phyloP scores from a whole-genome alignment of 768 basidiomycete species.

The Mycena sanguinolenta region DNA sequence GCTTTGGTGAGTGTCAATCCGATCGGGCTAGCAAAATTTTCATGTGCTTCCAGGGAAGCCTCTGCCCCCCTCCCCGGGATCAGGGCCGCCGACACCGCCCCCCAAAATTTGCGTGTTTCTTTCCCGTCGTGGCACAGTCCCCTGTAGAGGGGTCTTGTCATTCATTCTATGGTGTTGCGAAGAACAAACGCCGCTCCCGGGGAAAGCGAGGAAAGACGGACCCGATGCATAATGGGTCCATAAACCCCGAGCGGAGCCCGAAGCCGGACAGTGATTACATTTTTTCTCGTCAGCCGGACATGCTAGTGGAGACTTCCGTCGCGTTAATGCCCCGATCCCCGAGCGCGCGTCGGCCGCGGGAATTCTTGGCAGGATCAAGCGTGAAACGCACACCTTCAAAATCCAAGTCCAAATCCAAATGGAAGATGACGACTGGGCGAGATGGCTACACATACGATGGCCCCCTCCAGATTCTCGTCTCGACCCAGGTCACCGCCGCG shows the following conservation, averaged over 20 bases:
- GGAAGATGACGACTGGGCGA: background rate
- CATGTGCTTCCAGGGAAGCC: slow-evolving; percentile 13
- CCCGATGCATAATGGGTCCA: background rate
- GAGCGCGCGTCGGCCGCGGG: slow-evolving; percentile 12
- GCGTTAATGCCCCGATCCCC: background rate
- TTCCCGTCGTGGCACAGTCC: background rate
- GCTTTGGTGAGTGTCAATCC: slow-evolving; percentile 4
- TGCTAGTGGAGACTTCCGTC: background rate
- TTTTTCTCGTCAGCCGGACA: background rate
- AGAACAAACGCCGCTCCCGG: background rate
- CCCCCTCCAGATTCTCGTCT: slow-evolving; percentile 29
- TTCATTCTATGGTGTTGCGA: background rate
- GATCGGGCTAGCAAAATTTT: background rate
- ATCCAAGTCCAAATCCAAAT: slow-evolving; percentile 7
- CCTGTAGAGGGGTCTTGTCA: background rate
- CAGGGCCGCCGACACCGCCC: slow-evolving; percentile 10
- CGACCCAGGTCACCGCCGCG: slow-evolving; percentile 26
- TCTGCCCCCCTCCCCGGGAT: slow-evolving; percentile 6
- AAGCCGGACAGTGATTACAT: background rate
- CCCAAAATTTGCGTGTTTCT: slow-evolving; percentile 1
- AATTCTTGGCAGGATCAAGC: slow-evolving; percentile 5
- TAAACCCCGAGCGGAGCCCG: background rate
- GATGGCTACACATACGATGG: slow-evolving; percentile 5
- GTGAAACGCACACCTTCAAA: slow-evolving; percentile 3
- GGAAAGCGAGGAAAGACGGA: slow-evolving; percentile 1